phyloP scores from a whole-genome alignment of 495 filamentous ascomycete genomes.

The Podospora pseudocomata region DNA sequence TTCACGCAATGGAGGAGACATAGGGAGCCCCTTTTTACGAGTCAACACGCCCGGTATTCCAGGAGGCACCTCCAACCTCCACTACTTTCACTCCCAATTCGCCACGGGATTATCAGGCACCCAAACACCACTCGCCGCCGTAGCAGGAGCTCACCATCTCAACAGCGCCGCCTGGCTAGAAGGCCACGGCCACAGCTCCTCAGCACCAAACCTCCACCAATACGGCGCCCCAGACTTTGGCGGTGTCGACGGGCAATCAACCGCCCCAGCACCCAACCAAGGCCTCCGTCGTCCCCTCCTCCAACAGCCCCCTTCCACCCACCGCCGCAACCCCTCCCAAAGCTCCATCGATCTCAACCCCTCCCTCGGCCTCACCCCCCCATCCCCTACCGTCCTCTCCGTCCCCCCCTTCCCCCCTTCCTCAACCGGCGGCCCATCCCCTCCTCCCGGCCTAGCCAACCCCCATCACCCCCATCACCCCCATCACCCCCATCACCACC shows the following conservation, averaged over 20 bases:
- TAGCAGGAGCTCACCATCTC: slow-evolving; percentile 61
- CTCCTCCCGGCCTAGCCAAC: slow-evolving; percentile 8
- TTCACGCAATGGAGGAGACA: slow-evolving; percentile 43
- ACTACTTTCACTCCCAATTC: slow-evolving; percentile 86
- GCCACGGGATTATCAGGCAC: slow-evolving; percentile 74
- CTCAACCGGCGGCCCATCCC: not conserved
- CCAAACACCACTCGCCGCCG: slow-evolving; percentile 81
- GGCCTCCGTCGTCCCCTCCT: slow-evolving; percentile 1
- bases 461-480: slow-evolving; percentile 45
- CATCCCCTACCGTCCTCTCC: slow-evolving; percentile 9
- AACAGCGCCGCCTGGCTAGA: slow-evolving; percentile 40
- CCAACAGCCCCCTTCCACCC: slow-evolving; percentile 21
- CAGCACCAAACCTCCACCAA: slow-evolving; percentile 28
- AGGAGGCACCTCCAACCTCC: slow-evolving; percentile 80
- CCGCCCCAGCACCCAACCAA: not conserved
- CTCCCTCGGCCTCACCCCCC: slow-evolving; percentile 11
- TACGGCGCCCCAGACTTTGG: slow-evolving; percentile 13
- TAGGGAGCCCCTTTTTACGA: slow-evolving; percentile 62
- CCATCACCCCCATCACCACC: slow-evolving; percentile 30
- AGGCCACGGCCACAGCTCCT: slow-evolving; percentile 31
- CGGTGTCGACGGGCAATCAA: slow-evolving; percentile 4
- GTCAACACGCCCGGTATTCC: slow-evolving; percentile 73
- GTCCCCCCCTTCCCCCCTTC: slow-evolving; percentile 1
- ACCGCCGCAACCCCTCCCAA: slow-evolving; percentile 43
- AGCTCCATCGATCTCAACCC: slow-evolving; percentile 40